Evolutionary conservation across 2,329 filamentous ascomycete genomes (phyloP).

Genomic region (Magnaporthiopsis rhizophila): DNA sequence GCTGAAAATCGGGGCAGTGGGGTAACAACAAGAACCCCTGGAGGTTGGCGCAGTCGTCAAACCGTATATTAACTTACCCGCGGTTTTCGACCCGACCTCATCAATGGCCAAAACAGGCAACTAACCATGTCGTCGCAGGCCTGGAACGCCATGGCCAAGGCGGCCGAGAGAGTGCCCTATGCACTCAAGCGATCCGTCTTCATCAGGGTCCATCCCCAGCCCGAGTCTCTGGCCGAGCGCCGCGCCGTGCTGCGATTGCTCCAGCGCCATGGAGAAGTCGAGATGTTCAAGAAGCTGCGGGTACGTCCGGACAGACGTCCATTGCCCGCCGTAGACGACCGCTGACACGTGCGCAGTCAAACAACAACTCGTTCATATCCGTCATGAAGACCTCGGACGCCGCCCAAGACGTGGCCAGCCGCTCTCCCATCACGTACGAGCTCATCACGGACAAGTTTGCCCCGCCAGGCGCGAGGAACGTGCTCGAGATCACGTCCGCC

Average conservation of each 20-base stretch:
- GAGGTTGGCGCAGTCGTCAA: no score
- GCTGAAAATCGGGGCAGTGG: no score
- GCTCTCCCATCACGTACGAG: slow-evolving; percentile 40
- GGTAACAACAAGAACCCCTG: no score
- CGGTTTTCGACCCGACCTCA: no score
- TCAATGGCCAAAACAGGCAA: neutral
- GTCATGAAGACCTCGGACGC: slow-evolving; percentile 33
- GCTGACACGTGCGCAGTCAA: neutral
- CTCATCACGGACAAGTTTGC: slow-evolving; percentile 23
- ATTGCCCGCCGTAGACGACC: neutral
- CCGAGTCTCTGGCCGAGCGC: slow-evolving; percentile 44
- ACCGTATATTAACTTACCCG: no score
- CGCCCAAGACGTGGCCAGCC: slow-evolving; percentile 30
- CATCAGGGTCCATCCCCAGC: slow-evolving; percentile 42
- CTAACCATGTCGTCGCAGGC: neutral
- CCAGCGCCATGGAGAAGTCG: slow-evolving; percentile 39
- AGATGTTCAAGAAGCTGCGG: slow-evolving; percentile 43
- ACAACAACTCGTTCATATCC: slow-evolving; percentile 39
- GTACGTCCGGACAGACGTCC: no score
- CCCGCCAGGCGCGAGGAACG: slow-evolving; percentile 12
- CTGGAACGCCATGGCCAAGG: neutral
- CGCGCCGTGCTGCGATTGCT: slow-evolving; percentile 45
- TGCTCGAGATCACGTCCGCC: slow-evolving; percentile 12
- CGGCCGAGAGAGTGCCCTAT: neutral
- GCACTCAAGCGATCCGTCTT: slow-evolving; percentile 27